Evolutionary conservation across 345 rosid species (phyloP).

Genomic region (Populus euphratica): DNA sequence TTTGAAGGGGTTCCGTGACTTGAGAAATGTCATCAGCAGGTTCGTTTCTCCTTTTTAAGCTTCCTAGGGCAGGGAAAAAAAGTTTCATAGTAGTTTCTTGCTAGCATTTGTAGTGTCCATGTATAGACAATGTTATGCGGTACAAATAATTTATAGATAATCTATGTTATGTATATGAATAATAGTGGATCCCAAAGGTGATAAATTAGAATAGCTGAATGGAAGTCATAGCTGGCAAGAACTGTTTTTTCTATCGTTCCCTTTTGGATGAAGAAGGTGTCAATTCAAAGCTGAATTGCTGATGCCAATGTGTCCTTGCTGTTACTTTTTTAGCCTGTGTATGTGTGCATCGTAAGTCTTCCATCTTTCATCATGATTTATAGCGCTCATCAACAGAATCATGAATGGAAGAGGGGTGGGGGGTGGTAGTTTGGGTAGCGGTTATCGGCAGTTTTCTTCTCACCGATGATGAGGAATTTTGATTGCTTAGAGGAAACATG

Average conservation of each 20-base stretch:
- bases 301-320: too few species aligned
- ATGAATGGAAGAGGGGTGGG: too few species aligned
- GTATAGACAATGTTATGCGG: background rate
- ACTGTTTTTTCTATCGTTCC: background rate
- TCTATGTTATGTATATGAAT: background rate
- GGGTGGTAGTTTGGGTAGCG: too few species aligned
- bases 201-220: background rate
- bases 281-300: too few species aligned
- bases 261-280: background rate
- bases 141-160: background rate
- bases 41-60: background rate
- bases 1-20: slow-evolving; percentile 29
- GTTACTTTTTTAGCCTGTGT: too few species aligned
- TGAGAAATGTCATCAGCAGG: slow-evolving; percentile 4
- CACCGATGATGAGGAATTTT: too few species aligned
- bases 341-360: too few species aligned
- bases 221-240: background rate
- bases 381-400: too few species aligned
- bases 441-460: too few species aligned
- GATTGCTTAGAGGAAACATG: too few species aligned
- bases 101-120: background rate
- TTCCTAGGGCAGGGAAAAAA: background rate
- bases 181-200: too few species aligned
- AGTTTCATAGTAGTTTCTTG: background rate
- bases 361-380: too few species aligned